Evolutionary conservation across 2,329 filamentous ascomycete genomes (phyloP), one percentile per base, ranked within the genome.

Genomic region (Fusarium transvaalense): DNA sequence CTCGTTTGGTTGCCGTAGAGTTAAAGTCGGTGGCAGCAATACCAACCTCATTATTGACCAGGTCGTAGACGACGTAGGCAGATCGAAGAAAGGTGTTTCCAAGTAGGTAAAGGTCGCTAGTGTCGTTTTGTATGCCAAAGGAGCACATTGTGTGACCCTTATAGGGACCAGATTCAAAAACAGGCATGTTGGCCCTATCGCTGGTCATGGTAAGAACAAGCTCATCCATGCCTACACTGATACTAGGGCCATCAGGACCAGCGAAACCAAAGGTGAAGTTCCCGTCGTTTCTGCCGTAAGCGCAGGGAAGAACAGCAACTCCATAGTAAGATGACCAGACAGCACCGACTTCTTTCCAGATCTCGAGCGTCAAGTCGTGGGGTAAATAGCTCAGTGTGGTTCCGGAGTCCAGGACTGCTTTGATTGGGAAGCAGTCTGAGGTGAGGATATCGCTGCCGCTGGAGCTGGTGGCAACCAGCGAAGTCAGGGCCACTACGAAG

Each of bases 301-400:
- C 79, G 75, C 88, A 90, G 3, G 86, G 83, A 6, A 89, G 71
- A 14, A 87, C 74, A 31, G 84, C 82, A 14, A 80, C 57, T 3
- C 77, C 76, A 12, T 79, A 71, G 0, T 77, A 66, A 1, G 60
- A 23, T 17, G 79, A 77, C 71, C 83, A 87, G 12, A 78, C 62
- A 7, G 85, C 88, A 35, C 87, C 87, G 7, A 85, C 83, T 68
- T 88, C 86, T 12, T 79, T 73, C 84, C 85, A 87, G 13, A 88
- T 78, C 64, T 84, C 77, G 10, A 78, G 66, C 4, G 85, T 85
- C 43, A 93, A 77, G 52, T 87, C 83, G 60, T 86, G 82, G 2
- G 92, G 92, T 1, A 94, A 80, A 74, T 92, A 92, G 68, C 85
- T 90, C 63, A 92, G 81, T 5, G 89, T 92, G n/a, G 89, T 91